These are phyloP conservation scores for Tagetes patula DNA, from an alignment of 129 eudicot species.

Conservation along the genomic window DNA sequence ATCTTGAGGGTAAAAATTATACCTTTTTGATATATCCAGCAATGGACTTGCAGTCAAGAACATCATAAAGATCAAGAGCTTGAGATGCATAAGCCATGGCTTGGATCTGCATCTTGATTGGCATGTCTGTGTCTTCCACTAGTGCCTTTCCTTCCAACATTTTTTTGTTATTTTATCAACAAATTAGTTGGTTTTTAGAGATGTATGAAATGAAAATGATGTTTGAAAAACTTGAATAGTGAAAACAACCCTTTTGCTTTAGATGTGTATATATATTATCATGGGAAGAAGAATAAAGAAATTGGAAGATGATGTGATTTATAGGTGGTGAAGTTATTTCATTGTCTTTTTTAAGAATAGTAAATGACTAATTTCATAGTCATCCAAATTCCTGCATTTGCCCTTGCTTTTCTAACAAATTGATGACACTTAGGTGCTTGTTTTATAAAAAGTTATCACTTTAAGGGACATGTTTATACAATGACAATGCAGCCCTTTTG, in stretches of 20 bases:
- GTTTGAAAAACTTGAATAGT: neutral
- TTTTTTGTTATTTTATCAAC: conserved; percentile 15
- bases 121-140: conserved; percentile 92
- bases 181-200: neutral
- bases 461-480: no score
- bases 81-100: conserved; percentile 97
- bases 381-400: conserved; percentile 12
- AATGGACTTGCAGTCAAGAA: conserved; percentile 80
- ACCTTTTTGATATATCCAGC: conserved; percentile 96
- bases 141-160: conserved; percentile 97
- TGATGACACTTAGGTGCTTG: conserved; percentile 4
- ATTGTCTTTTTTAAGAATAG: neutral
- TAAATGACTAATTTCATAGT: conserved; percentile 24
- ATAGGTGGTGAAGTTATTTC: conserved; percentile 21
- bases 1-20: conserved; percentile 3
- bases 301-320: conserved; percentile 6
- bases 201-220: neutral
- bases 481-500: no score
- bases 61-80: conserved; percentile 92
- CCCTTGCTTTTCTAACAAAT: neutral
- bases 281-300: neutral
- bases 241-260: conserved; percentile 2
- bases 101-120: conserved; percentile 92
- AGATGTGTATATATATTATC: neutral
- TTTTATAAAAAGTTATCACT: neutral